Evolutionary conservation across 2,329 filamentous ascomycete species (phyloP).

Genomic region (Cladobotryum protrusum): DNA sequence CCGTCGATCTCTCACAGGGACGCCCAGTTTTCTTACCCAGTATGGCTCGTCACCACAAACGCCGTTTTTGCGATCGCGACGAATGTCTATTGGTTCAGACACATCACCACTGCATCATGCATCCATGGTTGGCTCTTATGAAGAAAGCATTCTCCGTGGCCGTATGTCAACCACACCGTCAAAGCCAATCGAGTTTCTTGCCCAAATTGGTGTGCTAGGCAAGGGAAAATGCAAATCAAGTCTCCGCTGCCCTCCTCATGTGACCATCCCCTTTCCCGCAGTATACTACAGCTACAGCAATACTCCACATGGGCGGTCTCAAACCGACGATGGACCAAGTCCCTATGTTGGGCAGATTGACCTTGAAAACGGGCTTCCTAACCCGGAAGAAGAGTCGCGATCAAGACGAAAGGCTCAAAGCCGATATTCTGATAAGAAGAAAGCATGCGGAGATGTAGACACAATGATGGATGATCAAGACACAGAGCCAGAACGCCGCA

Average conservation of each 20-base stretch:
- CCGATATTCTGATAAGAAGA: conserved; percentile 34
- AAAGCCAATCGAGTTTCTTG: conserved; percentile 84
- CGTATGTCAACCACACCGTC: conserved; percentile 96
- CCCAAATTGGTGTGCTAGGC: conserved; percentile 90
- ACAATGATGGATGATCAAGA: conserved; percentile 15
- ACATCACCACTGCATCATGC: conserved; percentile 76
- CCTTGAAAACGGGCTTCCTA: conserved; percentile 70
- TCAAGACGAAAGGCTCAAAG: conserved; percentile 44
- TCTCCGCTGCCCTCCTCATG: conserved; percentile 80
- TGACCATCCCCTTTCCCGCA: conserved; percentile 83
- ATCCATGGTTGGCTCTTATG: conserved; percentile 95
- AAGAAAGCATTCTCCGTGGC: conserved; percentile 90
- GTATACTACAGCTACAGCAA: conserved; percentile 91
- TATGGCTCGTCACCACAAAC: conserved; percentile 42
- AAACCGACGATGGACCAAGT: conserved; percentile 78
- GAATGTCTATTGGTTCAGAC: conserved; percentile 68
- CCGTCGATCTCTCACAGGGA: conserved; percentile 64
- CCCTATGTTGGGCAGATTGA: conserved; percentile 94
- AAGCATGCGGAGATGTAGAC: conserved; percentile 21
- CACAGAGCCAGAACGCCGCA: conserved; percentile 26
- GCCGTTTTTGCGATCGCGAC: conserved; percentile 49
- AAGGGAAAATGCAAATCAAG: conserved; percentile 82
- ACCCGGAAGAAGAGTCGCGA: conserved; percentile 41
- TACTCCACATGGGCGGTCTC: conserved; percentile 56
- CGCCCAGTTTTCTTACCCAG: conserved; percentile 35